Conservation (phyloP, 768 basidiomycete species). For the Mrakia frigida region DNA sequence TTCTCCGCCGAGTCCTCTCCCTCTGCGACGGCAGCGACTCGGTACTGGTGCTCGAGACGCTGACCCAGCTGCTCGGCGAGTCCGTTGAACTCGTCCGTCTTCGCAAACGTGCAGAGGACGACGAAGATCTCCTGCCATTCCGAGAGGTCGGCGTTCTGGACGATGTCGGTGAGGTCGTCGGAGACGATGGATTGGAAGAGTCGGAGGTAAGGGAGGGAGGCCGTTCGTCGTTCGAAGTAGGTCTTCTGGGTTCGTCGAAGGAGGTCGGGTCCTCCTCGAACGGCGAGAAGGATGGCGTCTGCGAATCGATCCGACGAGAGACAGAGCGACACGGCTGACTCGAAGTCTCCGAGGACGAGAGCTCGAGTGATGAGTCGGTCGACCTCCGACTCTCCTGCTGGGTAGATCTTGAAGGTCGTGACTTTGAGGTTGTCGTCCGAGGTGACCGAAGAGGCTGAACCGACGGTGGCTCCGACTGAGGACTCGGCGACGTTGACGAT, state of each 20-base stretch:
- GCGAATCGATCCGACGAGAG: conserved; percentile 83
- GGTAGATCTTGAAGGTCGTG: conserved; percentile 86
- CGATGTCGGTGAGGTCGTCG: conserved; percentile 85
- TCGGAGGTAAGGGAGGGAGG: conserved; percentile 75
- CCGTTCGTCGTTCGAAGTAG: conserved; percentile 80
- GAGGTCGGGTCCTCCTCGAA: conserved; percentile 80
- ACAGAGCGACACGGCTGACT: conserved; percentile 83
- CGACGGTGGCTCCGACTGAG: conserved; percentile 88
- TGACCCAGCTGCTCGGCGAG: conserved; percentile 88
- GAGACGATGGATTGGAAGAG: conserved; percentile 91
- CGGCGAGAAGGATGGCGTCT: conserved; percentile 89
- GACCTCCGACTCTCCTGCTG: conserved; percentile 74
- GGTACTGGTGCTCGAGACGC: conserved; percentile 79
- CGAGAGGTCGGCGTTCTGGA: conserved; percentile 87
- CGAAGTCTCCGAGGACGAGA: conserved; percentile 91
- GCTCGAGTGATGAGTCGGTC: conserved; percentile 87
- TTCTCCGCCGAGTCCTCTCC: conserved; percentile 43
- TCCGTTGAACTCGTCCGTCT: conserved; percentile 72
- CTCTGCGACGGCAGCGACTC: conserved; percentile 49
- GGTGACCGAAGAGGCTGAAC: conserved; percentile 79
- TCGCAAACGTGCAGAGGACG: conserved; percentile 89
- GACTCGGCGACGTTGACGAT: conserved; percentile 75
- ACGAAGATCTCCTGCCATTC: conserved; percentile 98
- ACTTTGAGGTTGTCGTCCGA: conserved; percentile 66
- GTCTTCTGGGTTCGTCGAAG: conserved; percentile 82